Percentiles rank a stretch among this genome's conserved stretches.
These are phyloP conservation scores for Oryza punctata DNA, from an alignment of 176 grass and related monocot genomes.

Conservation along the genomic window DNA sequence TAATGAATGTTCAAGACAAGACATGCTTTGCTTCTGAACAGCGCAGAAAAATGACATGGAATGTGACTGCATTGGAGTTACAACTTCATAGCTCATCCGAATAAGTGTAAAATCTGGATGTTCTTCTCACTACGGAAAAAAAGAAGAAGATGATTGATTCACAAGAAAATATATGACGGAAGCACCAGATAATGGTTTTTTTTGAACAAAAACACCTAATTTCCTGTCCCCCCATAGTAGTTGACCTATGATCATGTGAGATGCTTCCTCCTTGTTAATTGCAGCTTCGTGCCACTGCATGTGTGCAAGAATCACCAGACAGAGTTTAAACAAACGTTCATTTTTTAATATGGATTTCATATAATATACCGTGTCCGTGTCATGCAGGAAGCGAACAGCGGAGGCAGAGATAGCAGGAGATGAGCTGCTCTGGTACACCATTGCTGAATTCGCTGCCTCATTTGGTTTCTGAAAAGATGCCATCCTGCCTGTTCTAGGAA, in stretches of 20 bases:
- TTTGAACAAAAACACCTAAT: background rate
- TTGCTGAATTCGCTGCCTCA: constrained; percentile 33
- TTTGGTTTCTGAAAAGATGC: constrained; percentile 36
- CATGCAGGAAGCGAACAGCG: constrained; percentile 9
- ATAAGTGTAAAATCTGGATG: background rate
- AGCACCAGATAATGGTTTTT: background rate
- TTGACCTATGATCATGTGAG: constrained; percentile 45
- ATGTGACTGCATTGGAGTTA: background rate
- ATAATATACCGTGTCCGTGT: constrained; percentile 20
- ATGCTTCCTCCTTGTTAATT: constrained; percentile 41
- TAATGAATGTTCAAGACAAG: background rate
- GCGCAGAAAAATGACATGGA: background rate
- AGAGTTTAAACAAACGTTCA: constrained; percentile 34
- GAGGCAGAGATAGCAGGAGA: constrained; percentile 21
- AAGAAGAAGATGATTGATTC: background rate
- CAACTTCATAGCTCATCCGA: background rate
- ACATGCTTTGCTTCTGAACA: background rate
- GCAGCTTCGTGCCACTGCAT: constrained; percentile 24
- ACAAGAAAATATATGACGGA: background rate
- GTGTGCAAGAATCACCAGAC: constrained; percentile 49
- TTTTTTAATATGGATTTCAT: constrained; percentile 19
- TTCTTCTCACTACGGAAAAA: background rate
- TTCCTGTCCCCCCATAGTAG: background rate
- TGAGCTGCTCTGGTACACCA: background rate
- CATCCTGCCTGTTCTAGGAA: constrained; percentile 5